Conservation (phyloP, 108 stramenopile genomes). For the Cyclotella atomus region DNA sequence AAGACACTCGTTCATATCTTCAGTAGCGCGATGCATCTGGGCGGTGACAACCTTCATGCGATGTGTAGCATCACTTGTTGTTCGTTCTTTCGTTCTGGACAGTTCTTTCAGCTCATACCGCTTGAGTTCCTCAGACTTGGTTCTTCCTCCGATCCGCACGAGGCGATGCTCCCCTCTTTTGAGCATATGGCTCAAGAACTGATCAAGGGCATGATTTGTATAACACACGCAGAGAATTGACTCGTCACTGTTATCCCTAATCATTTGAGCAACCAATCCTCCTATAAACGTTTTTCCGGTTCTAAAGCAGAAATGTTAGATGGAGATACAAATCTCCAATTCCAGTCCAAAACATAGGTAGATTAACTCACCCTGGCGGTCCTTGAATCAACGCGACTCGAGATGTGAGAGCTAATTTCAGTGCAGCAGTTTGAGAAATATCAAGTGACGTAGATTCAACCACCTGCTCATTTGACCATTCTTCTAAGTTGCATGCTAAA, state of each 20-base stretch:
- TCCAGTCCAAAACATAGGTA: neutral
- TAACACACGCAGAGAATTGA: slow-evolving; percentile 67
- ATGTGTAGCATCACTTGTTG: slow-evolving; percentile 10
- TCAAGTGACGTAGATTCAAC: slow-evolving; percentile 41
- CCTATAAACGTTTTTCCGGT: slow-evolving; percentile 59
- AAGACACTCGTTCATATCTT: slow-evolving; percentile 29
- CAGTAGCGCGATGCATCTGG: slow-evolving; percentile 29
- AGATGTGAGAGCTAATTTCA: slow-evolving; percentile 41
- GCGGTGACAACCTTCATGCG: slow-evolving; percentile 44
- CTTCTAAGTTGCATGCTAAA: slow-evolving; percentile 28
- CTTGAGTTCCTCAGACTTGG: slow-evolving; percentile 54
- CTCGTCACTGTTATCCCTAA: slow-evolving; percentile 53
- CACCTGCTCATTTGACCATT: slow-evolving; percentile 24
- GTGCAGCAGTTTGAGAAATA: slow-evolving; percentile 44
- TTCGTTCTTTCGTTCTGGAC: slow-evolving; percentile 17
- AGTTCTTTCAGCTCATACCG: slow-evolving; percentile 42
- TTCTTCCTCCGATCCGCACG: slow-evolving; percentile 72
- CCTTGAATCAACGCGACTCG: slow-evolving; percentile 58
- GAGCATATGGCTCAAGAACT: slow-evolving; percentile 71
- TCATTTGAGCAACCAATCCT: slow-evolving; percentile 49
- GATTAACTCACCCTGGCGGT: slow-evolving; percentile 55
- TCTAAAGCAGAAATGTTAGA: neutral
- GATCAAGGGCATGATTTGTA: slow-evolving; percentile 88
- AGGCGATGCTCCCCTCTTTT: slow-evolving; percentile 54
- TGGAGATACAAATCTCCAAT: neutral